Base-by-base conservation (phyloP, 208 protist genomes). In the Zelonia costaricensis region DNA sequence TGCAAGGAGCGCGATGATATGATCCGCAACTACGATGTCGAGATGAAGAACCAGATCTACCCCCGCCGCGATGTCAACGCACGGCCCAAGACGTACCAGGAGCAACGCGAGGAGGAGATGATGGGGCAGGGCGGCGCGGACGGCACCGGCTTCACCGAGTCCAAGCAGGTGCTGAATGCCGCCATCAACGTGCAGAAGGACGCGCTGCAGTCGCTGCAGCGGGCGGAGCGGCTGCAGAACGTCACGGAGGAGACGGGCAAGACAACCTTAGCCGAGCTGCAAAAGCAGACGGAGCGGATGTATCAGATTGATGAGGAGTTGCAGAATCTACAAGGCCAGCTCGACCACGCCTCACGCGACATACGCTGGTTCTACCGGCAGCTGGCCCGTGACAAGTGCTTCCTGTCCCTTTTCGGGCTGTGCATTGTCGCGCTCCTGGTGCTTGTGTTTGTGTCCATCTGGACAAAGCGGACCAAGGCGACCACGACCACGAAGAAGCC, bases 241-340 rank as follows among this genome's bases (percentile, higher is more conserved):
- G 69, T 80, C 33, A 91, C 85, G 27, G 85, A 94, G 76, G 82
- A 94, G 58, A 62, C 67, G 23, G 85, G 85, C n/a, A 79, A 68
- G 56, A 78, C 74, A 18, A 91, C 83, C 31, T 59, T 91, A 35
- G 35, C 49, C 35, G 72, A 71, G 46, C 52, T 94, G 20, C 83
- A 81, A 60, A 72, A 80, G 58, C 88, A 94, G 68, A 86, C 76
- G 33, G 78, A 91, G 62, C 75, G 79, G 38, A 87, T 92, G 76
- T 91, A 92, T 28, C 82, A 91, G 18, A 76, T 94, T 12, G 83
- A 94, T 61, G 83, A 92, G 58, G 85, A 88, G 59, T 70, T 94
- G 46, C 69, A 84, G 48, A 82, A 87, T 48, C 39, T 94, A 40
- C 80, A 87, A 36, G 88, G 88, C 4, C 49, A 82, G 42, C 47